These are phyloP conservation scores for Ogataea paradorogensis DNA, from an alignment of 805 yeast species.

Conservation along the genomic window DNA sequence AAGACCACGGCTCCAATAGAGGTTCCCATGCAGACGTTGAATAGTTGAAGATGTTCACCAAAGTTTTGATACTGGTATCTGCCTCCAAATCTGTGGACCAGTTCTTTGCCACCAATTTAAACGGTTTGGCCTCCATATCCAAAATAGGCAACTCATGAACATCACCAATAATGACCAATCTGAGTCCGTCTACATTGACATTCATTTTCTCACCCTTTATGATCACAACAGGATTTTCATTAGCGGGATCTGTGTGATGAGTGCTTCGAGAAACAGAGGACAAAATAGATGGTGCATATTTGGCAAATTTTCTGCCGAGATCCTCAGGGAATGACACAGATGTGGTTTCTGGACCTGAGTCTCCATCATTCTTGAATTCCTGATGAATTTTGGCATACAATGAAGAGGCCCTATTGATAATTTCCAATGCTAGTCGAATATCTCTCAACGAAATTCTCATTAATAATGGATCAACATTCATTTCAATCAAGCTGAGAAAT, in stretches of 20 bases:
- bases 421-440: slow-evolving; percentile 71
- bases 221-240: slow-evolving; percentile 37
- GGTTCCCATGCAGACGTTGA: slow-evolving; percentile 96
- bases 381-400: slow-evolving; percentile 35
- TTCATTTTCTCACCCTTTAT: slow-evolving; percentile 67
- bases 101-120: slow-evolving; percentile 63
- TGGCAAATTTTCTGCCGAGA: slow-evolving; percentile 55
- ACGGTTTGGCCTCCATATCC: slow-evolving; percentile 71
- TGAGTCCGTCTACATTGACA: slow-evolving; percentile 68
- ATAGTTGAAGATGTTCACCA: slow-evolving; percentile 78
- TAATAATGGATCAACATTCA: slow-evolving; percentile 75
- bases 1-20: slow-evolving; percentile 80
- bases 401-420: slow-evolving; percentile 68
- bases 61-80: slow-evolving; percentile 59
- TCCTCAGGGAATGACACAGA: slow-evolving; percentile 55
- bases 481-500: slow-evolving; percentile 59
- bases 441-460: slow-evolving; percentile 84
- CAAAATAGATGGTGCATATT: slow-evolving; percentile 66
- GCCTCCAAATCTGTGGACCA: slow-evolving; percentile 87
- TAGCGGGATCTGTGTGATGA: slow-evolving; percentile 7
- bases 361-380: slow-evolving; percentile 6
- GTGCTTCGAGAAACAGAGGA: slow-evolving; percentile 45
- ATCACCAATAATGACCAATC: slow-evolving; percentile 84
- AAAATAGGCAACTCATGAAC: slow-evolving; percentile 86
- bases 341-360: slow-evolving; percentile 7